phyloP scores from a whole-genome alignment of 495 filamentous ascomycete species.

The Aspergillus diversus region DNA sequence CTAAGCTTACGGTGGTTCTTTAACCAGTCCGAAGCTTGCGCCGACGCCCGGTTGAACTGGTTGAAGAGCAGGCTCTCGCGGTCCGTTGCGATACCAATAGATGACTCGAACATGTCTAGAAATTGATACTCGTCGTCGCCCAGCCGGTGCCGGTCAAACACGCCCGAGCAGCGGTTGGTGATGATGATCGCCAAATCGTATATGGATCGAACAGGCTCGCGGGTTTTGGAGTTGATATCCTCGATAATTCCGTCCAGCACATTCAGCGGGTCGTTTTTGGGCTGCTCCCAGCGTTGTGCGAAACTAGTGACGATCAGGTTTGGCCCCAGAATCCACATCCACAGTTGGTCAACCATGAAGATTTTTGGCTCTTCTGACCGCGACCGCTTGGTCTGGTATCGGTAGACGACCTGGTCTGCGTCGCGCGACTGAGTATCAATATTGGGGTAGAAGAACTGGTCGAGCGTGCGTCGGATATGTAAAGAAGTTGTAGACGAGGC shows the following conservation, averaged over 20 bases:
- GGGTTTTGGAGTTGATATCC: conserved; percentile 70
- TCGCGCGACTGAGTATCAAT: conserved; percentile 70
- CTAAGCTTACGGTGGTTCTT: conserved; percentile 59
- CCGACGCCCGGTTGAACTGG: conserved; percentile 64
- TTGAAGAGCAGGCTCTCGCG: conserved; percentile 65
- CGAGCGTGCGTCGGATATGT: conserved; percentile 69
- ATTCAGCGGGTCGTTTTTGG: conserved; percentile 67
- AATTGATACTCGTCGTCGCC: conserved; percentile 69
- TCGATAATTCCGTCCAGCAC: conserved; percentile 68
- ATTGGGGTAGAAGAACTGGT: conserved; percentile 73
- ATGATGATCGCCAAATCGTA: conserved; percentile 70
- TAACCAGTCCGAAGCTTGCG: conserved; percentile 63
- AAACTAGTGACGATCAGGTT: conserved; percentile 70
- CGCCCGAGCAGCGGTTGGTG: conserved; percentile 64
- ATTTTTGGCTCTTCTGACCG: conserved; percentile 61
- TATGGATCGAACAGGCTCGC: conserved; percentile 62
- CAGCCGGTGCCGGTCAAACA: conserved; percentile 66
- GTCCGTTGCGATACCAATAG: conserved; percentile 67
- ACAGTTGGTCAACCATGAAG: conserved; percentile 77
- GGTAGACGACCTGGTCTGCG: conserved; percentile 70
- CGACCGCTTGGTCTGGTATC: conserved; percentile 54
- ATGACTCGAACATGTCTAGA: conserved; percentile 72
- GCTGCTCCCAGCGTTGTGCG: conserved; percentile 71
- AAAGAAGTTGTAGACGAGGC: conserved; percentile 56
- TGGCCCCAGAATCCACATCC: conserved; percentile 71